These are phyloP conservation scores for Hibiscus trionum DNA, from an alignment of 345 rosid species.

Conservation along the genomic window DNA sequence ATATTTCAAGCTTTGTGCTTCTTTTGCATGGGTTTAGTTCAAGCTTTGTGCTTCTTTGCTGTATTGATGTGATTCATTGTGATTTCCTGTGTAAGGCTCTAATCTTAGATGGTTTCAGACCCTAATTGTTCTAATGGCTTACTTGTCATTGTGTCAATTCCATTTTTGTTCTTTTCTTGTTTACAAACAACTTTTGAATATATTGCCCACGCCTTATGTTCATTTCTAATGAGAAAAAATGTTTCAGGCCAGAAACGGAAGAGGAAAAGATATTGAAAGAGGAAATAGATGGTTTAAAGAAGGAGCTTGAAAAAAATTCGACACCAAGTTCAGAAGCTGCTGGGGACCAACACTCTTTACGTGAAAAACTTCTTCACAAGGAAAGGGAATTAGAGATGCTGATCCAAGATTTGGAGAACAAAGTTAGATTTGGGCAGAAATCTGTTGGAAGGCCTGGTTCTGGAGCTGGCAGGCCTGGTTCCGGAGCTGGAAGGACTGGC, in stretches of 20 bases:
- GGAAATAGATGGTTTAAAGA: slow-evolving; percentile 49
- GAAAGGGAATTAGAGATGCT: slow-evolving; percentile 62
- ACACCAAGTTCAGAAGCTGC: slow-evolving; percentile 24
- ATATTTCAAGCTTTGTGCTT: neutral
- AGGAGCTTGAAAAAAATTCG: slow-evolving; percentile 37
- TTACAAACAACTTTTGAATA: neutral
- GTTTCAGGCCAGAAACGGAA: slow-evolving; percentile 78
- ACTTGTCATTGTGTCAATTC: neutral
- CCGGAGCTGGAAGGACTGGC: slow-evolving; percentile 58
- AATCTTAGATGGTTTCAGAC: neutral
- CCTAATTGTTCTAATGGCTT: neutral
- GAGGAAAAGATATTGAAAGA: slow-evolving; percentile 68
- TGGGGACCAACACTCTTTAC: slow-evolving; percentile 27
- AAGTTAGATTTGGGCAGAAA: slow-evolving; percentile 73
- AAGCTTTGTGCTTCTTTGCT: neutral
- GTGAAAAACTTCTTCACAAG: slow-evolving; percentile 38
- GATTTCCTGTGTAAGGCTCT: neutral
- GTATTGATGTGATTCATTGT: neutral
- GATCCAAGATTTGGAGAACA: slow-evolving; percentile 63
- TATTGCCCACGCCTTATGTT: neutral
- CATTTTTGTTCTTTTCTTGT: neutral
- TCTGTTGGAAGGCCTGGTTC: slow-evolving; percentile 73
- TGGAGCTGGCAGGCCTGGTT: slow-evolving; percentile 63
- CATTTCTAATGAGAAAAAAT: neutral
- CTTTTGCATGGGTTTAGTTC: neutral